Percentiles rank a stretch among this genome's conserved stretches.
These are phyloP conservation scores for Artemisia argyi DNA, from an alignment of 129 eudicot genomes.

Conservation along the genomic window DNA sequence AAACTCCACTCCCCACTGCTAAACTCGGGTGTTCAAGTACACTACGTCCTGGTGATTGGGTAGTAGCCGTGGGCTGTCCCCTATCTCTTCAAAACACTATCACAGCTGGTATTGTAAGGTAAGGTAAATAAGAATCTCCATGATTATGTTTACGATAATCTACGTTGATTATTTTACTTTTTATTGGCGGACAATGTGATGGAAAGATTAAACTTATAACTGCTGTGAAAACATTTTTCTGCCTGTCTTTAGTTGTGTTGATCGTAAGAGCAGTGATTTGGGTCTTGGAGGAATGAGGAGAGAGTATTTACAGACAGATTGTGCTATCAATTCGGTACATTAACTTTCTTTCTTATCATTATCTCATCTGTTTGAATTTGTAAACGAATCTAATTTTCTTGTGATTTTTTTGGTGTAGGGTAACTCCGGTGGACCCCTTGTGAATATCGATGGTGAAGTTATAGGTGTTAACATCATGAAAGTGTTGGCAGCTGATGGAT, in stretches of 20 bases:
- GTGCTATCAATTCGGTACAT: constrained; percentile 83
- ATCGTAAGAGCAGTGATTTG: constrained; percentile 96
- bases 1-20: constrained; percentile 87
- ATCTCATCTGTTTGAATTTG: constrained; percentile 18
- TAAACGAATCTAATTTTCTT: constrained; percentile 3
- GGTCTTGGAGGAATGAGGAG: constrained; percentile 98
- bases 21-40: constrained; percentile 78
- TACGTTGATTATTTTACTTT: not conserved
- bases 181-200: constrained; percentile 3
- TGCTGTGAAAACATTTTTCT: not conserved
- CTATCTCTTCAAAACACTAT: constrained; percentile 88
- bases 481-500: constrained; percentile 69
- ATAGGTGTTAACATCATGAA: constrained; percentile 74
- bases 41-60: constrained; percentile 98
- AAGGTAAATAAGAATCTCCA: constrained; percentile 9
- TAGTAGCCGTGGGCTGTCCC: constrained; percentile 90
- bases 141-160: not conserved
- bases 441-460: constrained; percentile 84
- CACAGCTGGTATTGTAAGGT: constrained; percentile 96
- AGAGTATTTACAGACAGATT: constrained; percentile 92
- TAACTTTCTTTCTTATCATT: constrained; percentile 2
- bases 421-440: constrained; percentile 94
- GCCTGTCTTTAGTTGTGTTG: constrained; percentile 69
- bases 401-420: constrained; percentile 50
- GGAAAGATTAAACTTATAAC: not conserved